Evolutionary conservation across 148 eudicot genomes (phyloP), one percentile per base, ranked within the genome.

Genomic region (Camellia sinensis): DNA sequence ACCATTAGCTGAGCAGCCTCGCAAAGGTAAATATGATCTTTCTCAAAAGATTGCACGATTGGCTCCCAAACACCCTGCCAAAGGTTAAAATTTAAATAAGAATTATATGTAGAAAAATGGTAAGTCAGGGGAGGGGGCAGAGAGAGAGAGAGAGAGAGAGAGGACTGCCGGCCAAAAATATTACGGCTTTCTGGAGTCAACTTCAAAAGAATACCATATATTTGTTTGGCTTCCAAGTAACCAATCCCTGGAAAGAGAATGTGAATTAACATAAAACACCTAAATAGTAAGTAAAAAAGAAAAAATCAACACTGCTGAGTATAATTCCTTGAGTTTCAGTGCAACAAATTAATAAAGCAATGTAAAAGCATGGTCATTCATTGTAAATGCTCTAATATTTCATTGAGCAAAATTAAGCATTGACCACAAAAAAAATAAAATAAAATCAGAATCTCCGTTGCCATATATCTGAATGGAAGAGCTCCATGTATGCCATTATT

Each of bases 1-100:
- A 95, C 94, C 88, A 93, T 87, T 69, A 84, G 86, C 86, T 88
- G 95, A 82, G 99, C 99, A 85, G 97, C 99, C 86, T 95, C 97
- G 10, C 97, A 97, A 59, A 95, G 92, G 88, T 84, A 93, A 62
- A 93, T 83, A 80, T 89, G 90, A 80, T 95, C 99, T 81, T 95
- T 95, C 91, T 95, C 99, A 82, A 82, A 95, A 67, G 92, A 90
- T 67, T 89, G 97, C 54, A 95, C 89, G 67, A 95, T 91, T 21
- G 93, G 86, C 89, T 95, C 97, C 99, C 99, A 95, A 59, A 75
- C 89, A 84, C 99, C 97, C 99, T 95, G 84, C 72, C 78, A 74
- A 44, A 85, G 70, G 70, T 79, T 40, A 21, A 75, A 8, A 53
- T 56, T 61, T 3, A 56, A 18, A 44, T 73, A 18, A 75, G 43